Percentiles rank a stretch among this genome's conserved stretches.
Conservation (phyloP, 1,284 basidiomycete species). For the Prillingera fragicola region DNA sequence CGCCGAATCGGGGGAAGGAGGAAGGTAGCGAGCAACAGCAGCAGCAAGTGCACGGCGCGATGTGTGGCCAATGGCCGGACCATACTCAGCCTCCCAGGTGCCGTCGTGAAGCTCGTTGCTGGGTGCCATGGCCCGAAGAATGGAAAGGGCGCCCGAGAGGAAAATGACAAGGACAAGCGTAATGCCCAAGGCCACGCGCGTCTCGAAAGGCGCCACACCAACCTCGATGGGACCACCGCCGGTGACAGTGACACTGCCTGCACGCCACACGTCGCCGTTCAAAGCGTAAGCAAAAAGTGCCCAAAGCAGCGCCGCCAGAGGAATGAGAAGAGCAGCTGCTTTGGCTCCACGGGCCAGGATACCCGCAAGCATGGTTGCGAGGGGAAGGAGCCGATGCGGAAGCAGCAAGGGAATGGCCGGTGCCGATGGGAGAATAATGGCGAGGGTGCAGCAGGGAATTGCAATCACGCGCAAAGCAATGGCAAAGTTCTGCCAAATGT, state of each 20-base stretch:
- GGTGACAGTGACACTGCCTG: neutral
- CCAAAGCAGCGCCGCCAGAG: conserved; percentile 11
- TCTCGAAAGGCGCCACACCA: conserved; percentile 19
- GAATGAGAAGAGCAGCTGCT: conserved; percentile 16
- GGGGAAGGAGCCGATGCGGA: conserved; percentile 15
- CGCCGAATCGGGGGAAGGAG: conserved; percentile 8
- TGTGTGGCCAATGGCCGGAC: conserved; percentile 10
- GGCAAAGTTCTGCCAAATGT: conserved; percentile 1
- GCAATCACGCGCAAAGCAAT: conserved; percentile 9
- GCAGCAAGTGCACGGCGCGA: conserved; percentile 14
- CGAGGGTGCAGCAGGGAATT: conserved; percentile 14
- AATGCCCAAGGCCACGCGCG: conserved; percentile 15
- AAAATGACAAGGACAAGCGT: conserved; percentile 16
- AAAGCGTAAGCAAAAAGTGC: conserved; percentile 16
- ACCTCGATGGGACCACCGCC: conserved; percentile 12
- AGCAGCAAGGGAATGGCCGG: conserved; percentile 14
- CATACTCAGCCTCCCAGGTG: conserved; percentile 22
- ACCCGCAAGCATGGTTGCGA: conserved; percentile 13
- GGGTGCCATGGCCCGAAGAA: conserved; percentile 18
- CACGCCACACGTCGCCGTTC: conserved; percentile 18
- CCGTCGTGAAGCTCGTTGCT: conserved; percentile 18
- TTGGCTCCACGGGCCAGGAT: conserved; percentile 19
- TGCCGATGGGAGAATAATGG: conserved; percentile 12
- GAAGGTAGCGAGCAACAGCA: conserved; percentile 17
- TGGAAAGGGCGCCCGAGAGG: conserved; percentile 14